These are phyloP conservation scores for Apodospora peruviana DNA, from an alignment of 495 filamentous ascomycete species.

Conservation along the genomic window DNA sequence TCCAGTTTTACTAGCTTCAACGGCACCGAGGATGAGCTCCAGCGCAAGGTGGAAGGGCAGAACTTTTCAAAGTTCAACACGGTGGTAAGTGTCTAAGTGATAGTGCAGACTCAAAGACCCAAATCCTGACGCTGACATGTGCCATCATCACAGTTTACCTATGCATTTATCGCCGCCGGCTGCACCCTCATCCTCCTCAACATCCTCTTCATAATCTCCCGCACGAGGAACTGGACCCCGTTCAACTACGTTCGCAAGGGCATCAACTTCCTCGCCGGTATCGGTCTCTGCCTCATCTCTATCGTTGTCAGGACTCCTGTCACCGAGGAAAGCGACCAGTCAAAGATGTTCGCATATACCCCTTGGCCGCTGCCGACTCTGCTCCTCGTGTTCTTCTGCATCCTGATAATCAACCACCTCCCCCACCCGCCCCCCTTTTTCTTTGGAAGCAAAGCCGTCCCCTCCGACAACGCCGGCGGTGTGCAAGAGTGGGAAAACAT, in stretches of 20 bases:
- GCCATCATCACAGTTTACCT: slow-evolving; percentile 26
- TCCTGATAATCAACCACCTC: slow-evolving; percentile 31
- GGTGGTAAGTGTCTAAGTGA: slow-evolving; percentile 22
- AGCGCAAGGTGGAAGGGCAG: neutral
- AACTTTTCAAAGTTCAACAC: slow-evolving; percentile 38
- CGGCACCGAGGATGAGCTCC: slow-evolving; percentile 3
- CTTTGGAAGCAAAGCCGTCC: slow-evolving; percentile 6
- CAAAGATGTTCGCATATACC: slow-evolving; percentile 20
- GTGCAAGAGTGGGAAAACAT: no score
- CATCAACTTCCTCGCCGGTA: slow-evolving; percentile 28
- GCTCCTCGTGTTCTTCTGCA: slow-evolving; percentile 25
- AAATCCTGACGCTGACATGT: neutral
- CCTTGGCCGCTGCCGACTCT: slow-evolving; percentile 37
- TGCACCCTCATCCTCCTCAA: slow-evolving; percentile 35
- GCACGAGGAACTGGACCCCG: slow-evolving; percentile 22
- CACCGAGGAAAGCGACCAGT: slow-evolving; percentile 16
- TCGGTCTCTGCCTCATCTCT: slow-evolving; percentile 26
- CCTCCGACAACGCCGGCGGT: no score
- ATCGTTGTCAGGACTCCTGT: no score
- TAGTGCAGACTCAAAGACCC: no score
- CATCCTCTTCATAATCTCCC: slow-evolving; percentile 31
- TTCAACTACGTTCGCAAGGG: slow-evolving; percentile 31
- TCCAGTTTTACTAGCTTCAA: slow-evolving; percentile 5
- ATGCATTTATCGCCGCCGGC: slow-evolving; percentile 42
- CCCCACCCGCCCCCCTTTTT: slow-evolving; percentile 24